Evolutionary conservation across 768 basidiomycete species (phyloP), one percentile per base, ranked within the genome.

Genomic region (Pisolithus tinctorius): DNA sequence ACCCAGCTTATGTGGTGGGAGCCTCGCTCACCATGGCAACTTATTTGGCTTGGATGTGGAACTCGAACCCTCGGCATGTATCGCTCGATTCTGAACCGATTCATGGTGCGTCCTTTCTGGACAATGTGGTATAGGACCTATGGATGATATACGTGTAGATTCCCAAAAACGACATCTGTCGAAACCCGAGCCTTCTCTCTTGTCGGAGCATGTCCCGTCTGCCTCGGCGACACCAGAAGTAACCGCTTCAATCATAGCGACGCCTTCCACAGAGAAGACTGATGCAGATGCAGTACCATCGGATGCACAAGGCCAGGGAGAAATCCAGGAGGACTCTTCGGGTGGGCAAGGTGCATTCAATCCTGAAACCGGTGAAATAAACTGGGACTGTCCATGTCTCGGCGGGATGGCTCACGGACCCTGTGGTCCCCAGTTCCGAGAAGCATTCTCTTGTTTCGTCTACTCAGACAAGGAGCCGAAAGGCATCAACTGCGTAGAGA

Each of bases 341-440:
- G 65, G 65, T 26, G 79, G 79, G 37, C 17, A 25, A 47, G 45
- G 45, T 36, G 95, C 96, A 4, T 98, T 81, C 76, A 88, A 99
- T 71, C 94, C 94, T 17, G 93, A 82, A 55, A 99, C 96, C 1
- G 96, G 96, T 41, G 93, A 97, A 78, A 98, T 99, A 62, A 99
- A 99, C 73, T 99, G 96, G 96, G 96, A 97, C 65, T 99, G 96
- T 68, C 93, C 96, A 1, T 98, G 96, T 67, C 82, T 99, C 7
- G 96, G 96, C 30, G 96, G 96, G 46, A 97, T 99, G 96, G 95
- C 95, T 9, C 78, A 98, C 63, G 95, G 96, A 6, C 93, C 93
- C 9, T 99, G 96, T 62, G 96, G 96, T 8, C 76, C 78, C 54
- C 79, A 97, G 58, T 99, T 99, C 75, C 84, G 86, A 55, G 89